Evolutionary conservation across 306 rosid species (phyloP), one percentile per base, ranked within the genome.

Genomic region (Rosa multiflora): DNA sequence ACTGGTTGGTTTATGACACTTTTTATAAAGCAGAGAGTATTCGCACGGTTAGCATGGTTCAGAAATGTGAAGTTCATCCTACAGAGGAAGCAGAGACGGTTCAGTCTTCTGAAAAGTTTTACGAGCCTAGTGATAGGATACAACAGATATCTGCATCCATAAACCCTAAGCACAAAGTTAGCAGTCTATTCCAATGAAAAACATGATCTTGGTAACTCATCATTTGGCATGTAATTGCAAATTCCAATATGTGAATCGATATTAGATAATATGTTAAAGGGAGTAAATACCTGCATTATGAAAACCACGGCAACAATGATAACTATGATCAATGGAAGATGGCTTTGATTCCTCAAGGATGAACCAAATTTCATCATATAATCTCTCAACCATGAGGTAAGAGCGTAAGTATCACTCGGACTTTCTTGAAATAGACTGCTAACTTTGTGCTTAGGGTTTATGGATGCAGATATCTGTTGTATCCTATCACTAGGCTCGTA

Each of bases 231-330:
- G 55, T 5, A 76, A 46, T 23, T 29, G 56, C 40, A 49, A 51
- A 76, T 76, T 51, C 67, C 52, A 32, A 47, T 40, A 43, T 8
- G 14, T 74, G 12, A 63, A 48, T n/a, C 44, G 20, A 76, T 52
- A 64, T 58, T 26, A 68, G 20, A 85, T 66, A 58, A 20, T 20
- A 40, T 15, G 67, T 73, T 72, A 32, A 32, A 72, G 37, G 72
- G 59, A 79, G 69, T 53, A 67, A 83, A 51, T 82, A 91, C 99
- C 98, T 96, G 99, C 96, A 93, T 96, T 81, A 93, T 78, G 87
- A 96, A 89, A 84, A 96, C 88, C 88, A 93, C 87, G 1, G 88
- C 88, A 73, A 96, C 86, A 70, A 89, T 82, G 77, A 88, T 77
- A 51, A 86, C 85, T 21, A 90, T 86, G 64, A 88, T 83, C 52